Evolutionary conservation across 768 basidiomycete species (phyloP).

Genomic region (Mycena alexandri): DNA sequence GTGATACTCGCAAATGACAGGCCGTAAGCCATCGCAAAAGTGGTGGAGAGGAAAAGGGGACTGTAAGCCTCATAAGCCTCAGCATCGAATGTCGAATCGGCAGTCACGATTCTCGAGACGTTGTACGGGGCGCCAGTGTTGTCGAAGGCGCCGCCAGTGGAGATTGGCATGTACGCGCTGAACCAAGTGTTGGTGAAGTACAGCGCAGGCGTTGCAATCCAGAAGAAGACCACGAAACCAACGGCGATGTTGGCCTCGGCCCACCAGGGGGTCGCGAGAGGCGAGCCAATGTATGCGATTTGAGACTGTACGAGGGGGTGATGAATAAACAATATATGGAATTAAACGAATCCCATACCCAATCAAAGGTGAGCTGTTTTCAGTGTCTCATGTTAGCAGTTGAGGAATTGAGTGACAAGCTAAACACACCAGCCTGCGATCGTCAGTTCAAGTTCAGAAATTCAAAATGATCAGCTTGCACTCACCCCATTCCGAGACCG

Average conservation of each 20-base stretch:
- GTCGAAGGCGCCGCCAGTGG: neutral
- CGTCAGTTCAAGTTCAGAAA: too few species aligned
- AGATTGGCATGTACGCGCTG: conserved; percentile 59
- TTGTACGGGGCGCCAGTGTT: conserved; percentile 58
- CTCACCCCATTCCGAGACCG: too few species aligned
- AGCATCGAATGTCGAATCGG: conserved; percentile 67
- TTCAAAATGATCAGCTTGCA: too few species aligned
- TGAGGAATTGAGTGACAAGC: too few species aligned
- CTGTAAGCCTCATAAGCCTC: conserved; percentile 53
- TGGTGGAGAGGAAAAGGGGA: conserved; percentile 41
- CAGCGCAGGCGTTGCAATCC: conserved; percentile 49
- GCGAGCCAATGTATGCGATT: conserved; percentile 52
- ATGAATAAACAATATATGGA: too few species aligned
- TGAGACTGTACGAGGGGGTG: too few species aligned
- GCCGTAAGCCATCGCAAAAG: conserved; percentile 34
- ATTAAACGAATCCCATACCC: too few species aligned
- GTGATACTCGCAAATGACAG: too few species aligned
- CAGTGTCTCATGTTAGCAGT: too few species aligned
- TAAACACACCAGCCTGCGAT: too few species aligned
- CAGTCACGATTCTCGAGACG: conserved; percentile 65
- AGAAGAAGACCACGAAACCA: conserved; percentile 42
- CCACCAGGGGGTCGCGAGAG: conserved; percentile 75
- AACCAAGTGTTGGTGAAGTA: conserved; percentile 76
- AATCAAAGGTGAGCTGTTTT: too few species aligned
- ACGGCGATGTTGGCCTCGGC: conserved; percentile 60